phyloP scores from a whole-genome alignment of 495 filamentous ascomycete species.

The Penicillium verhagenii region DNA sequence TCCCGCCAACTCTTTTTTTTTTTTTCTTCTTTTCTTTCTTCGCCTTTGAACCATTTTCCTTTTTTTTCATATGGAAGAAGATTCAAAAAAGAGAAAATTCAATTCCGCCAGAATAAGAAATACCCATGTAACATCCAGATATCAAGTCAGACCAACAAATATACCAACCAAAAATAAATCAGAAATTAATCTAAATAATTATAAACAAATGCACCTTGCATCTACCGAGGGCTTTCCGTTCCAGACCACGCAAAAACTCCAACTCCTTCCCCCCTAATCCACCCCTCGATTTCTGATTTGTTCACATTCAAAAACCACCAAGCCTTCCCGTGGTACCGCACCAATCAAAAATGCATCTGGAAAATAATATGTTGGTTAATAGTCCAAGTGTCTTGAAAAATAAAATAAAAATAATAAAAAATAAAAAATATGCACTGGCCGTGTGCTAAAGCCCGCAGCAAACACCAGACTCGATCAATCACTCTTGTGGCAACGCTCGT shows the following conservation, averaged over 20 bases:
- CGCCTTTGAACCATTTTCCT: neutral
- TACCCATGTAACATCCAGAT: too few relatives aligned
- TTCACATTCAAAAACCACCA: neutral
- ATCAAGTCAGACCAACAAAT: too few relatives aligned
- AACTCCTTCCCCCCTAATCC: constrained; percentile 6
- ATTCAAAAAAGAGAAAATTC: neutral
- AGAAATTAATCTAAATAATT: too few relatives aligned
- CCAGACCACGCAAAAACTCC: constrained; percentile 16
- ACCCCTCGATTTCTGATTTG: neutral
- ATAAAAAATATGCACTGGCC: constrained; percentile 33
- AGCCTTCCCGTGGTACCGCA: constrained; percentile 14
- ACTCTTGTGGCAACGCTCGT: constrained; percentile 7
- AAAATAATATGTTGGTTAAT: constrained; percentile 20
- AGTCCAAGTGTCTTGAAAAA: constrained; percentile 24
- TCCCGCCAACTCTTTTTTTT: neutral
- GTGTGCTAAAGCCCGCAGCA: constrained; percentile 27
- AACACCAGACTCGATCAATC: constrained; percentile 24
- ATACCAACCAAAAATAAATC: too few relatives aligned
- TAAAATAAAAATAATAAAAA: too few relatives aligned
- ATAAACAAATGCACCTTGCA: constrained; percentile 16
- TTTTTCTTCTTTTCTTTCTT: neutral
- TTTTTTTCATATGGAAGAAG: constrained; percentile 1
- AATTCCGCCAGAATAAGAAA: too few relatives aligned
- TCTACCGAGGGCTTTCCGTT: constrained; percentile 24
- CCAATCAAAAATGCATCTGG: constrained; percentile 18